Evolutionary conservation across 768 basidiomycete species (phyloP).

Genomic region (Crepidotus variabilis): DNA sequence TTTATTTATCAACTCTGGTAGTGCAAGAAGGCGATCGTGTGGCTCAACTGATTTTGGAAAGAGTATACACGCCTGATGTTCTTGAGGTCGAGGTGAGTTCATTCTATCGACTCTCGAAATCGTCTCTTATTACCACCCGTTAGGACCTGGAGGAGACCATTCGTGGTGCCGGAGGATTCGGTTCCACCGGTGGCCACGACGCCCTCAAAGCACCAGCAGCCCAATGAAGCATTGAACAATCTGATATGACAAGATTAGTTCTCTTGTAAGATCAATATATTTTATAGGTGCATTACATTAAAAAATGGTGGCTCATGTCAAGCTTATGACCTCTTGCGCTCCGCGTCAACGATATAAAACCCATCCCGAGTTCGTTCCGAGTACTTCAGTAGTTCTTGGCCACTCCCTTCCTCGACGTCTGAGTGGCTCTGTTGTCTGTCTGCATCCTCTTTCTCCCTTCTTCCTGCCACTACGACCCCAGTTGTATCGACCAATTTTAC

Average conservation of each 20-base stretch:
- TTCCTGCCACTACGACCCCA: constrained; percentile 26
- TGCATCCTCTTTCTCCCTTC: constrained; percentile 38
- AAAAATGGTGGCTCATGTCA: not conserved
- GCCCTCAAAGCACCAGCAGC: constrained; percentile 29
- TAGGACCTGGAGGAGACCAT: constrained; percentile 84
- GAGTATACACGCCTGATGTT: constrained; percentile 81
- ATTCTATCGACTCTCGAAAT: constrained; percentile 6
- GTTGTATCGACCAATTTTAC: constrained; percentile 59
- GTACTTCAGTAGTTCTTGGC: constrained; percentile 44
- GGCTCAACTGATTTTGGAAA: constrained; percentile 92
- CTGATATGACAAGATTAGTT: not conserved
- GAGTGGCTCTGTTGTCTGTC: constrained; percentile 17
- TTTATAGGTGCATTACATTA: not conserved
- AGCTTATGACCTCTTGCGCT: constrained; percentile 20
- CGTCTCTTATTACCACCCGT: constrained; percentile 2
- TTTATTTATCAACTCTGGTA: constrained; percentile 24
- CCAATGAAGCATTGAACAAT: constrained; percentile 4
- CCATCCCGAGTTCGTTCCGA: constrained; percentile 48
- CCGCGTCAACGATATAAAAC: constrained; percentile 63
- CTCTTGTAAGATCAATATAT: not conserved
- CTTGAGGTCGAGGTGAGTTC: constrained; percentile 76
- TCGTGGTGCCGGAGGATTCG: constrained; percentile 86
- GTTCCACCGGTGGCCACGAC: constrained; percentile 88
- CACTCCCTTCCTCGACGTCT: constrained; percentile 22
- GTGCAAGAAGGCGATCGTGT: constrained; percentile 94